These are phyloP conservation scores for Coniochaeta sp. DNA, from an alignment of 2,329 filamentous ascomycete genomes.

Conservation along the genomic window DNA sequence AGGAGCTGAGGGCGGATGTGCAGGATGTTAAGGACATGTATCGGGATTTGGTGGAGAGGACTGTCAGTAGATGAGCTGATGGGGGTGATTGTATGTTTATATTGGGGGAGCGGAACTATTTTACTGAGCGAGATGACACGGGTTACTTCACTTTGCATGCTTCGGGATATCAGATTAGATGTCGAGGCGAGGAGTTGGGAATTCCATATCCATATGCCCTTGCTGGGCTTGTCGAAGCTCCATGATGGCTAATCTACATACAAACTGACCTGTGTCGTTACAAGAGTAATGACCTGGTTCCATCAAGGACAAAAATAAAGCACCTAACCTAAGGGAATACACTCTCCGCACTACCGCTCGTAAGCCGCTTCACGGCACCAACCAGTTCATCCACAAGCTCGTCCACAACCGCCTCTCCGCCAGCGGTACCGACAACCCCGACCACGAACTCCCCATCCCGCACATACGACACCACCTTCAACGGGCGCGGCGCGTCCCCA, in stretches of 20 bases:
- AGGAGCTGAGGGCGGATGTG: slow-evolving; percentile 84
- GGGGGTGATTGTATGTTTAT: background rate
- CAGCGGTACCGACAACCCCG: slow-evolving; percentile 35
- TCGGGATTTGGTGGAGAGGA: slow-evolving; percentile 81
- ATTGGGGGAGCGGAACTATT: background rate
- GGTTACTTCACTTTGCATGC: background rate
- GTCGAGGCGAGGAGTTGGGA: background rate
- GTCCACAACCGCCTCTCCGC: slow-evolving; percentile 25
- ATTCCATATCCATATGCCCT: background rate
- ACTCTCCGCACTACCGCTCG: background rate
- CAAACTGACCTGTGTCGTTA: background rate
- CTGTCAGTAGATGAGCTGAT: slow-evolving; percentile 36
- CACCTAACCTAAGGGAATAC: background rate
- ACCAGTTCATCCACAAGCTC: slow-evolving; percentile 23
- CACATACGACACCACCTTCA: slow-evolving; percentile 36
- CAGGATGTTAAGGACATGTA: slow-evolving; percentile 95
- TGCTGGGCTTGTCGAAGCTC: background rate
- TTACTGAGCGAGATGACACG: background rate
- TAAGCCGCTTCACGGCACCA: slow-evolving; percentile 8
- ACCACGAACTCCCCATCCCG: slow-evolving; percentile 27
- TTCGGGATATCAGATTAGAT: background rate
- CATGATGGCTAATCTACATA: background rate
- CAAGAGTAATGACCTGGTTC: background rate
- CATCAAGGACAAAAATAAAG: background rate
- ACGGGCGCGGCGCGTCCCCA: slow-evolving; percentile 29